Percentiles rank a stretch among this genome's conserved stretches.
phyloP scores from a whole-genome alignment of 306 rosid genomes.

The barrel medic (Medicago truncatula) region DNA sequence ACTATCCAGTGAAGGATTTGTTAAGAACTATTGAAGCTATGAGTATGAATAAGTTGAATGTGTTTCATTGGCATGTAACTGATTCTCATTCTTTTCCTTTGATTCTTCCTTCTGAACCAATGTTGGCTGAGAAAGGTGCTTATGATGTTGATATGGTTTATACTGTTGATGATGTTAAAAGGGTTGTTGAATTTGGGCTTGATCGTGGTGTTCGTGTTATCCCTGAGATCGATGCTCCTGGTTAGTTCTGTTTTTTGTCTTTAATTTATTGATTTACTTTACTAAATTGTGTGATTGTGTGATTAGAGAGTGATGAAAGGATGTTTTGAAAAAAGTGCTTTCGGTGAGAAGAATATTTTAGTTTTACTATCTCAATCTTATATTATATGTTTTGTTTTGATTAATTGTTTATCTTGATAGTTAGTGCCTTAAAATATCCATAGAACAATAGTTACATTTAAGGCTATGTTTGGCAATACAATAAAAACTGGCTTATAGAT shows the following conservation, averaged over 20 bases:
- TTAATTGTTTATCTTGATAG: no score
- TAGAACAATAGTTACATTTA: no score
- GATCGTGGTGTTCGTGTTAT: constrained; percentile 82
- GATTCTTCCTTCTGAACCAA: constrained; percentile 75
- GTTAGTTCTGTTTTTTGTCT: constrained; percentile 44
- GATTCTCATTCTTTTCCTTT: constrained; percentile 89
- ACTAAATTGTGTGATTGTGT: background rate
- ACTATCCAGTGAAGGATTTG: constrained; percentile 59
- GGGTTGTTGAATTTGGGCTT: constrained; percentile 67
- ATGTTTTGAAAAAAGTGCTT: background rate
- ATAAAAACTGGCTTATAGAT: no score
- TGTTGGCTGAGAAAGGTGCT: constrained; percentile 72
- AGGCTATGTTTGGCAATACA: no score
- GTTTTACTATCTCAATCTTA: no score
- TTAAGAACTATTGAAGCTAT: constrained; percentile 71
- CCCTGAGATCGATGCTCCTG: constrained; percentile 91
- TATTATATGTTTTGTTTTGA: no score
- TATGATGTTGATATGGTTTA: constrained; percentile 74
- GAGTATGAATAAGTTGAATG: constrained; percentile 83
- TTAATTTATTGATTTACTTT: background rate
- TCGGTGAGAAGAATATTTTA: no score
- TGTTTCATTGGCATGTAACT: constrained; percentile 88
- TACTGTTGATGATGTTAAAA: constrained; percentile 59
- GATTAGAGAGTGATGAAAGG: background rate
- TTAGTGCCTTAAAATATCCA: no score